Percentiles rank a stretch among this genome's conserved stretches.
phyloP scores from a whole-genome alignment of 495 filamentous ascomycete genomes.

The Echria macrotheca region DNA sequence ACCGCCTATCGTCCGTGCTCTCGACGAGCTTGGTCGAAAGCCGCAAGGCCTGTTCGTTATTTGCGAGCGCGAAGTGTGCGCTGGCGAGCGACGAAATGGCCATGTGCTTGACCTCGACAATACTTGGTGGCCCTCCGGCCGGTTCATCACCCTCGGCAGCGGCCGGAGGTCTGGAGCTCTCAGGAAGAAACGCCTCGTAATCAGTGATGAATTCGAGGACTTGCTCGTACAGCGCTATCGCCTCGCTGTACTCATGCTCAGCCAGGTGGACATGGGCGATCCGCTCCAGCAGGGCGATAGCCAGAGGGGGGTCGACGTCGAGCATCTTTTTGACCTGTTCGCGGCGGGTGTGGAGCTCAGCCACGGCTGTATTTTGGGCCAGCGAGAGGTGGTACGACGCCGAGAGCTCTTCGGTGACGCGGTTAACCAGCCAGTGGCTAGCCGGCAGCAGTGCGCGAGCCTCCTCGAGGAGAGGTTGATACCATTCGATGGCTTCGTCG shows the following conservation, averaged over 20 bases:
- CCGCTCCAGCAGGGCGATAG: neutral
- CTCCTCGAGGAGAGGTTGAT: neutral
- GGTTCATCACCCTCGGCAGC: neutral
- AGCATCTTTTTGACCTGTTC: neutral
- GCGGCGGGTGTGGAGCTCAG: neutral
- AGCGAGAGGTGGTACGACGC: neutral
- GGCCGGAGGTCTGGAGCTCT: neutral
- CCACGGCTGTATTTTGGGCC: neutral
- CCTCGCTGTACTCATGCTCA: neutral
- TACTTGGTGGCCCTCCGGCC: too few relatives aligned
- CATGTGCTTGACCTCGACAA: neutral
- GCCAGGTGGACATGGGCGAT: neutral
- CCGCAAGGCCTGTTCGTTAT: neutral
- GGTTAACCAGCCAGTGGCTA: neutral
- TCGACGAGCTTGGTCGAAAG: neutral
- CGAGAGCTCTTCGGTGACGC: neutral
- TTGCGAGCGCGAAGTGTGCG: neutral
- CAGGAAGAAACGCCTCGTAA: neutral
- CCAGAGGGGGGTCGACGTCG: neutral
- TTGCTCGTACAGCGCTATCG: neutral
- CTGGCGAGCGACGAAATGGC: neutral
- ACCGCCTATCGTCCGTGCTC: neutral
- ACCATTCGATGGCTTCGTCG: neutral
- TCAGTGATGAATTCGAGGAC: neutral
- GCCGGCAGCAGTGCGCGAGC: neutral